phyloP scores from a whole-genome alignment of 768 basidiomycete genomes.

The Arthromyces matolae region DNA sequence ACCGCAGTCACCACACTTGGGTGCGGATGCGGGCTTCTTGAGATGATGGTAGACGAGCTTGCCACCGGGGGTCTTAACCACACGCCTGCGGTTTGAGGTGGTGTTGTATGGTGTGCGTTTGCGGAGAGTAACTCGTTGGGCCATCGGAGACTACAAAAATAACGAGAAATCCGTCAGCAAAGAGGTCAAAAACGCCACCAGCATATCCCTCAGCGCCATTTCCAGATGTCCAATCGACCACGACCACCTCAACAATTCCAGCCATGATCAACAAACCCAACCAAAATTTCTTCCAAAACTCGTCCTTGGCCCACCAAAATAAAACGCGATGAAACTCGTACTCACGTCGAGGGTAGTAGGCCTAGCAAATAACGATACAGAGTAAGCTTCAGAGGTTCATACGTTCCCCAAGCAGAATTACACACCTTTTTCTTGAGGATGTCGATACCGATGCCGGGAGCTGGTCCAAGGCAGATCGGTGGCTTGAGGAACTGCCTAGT shows the following conservation, averaged over 20 bases:
- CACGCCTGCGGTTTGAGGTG: constrained; percentile 89
- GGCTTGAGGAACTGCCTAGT: constrained; percentile 39
- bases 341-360: constrained; percentile 30
- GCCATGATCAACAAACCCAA: background rate
- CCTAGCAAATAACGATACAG: constrained; percentile 10
- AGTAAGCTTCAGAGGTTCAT: constrained; percentile 1
- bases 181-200: background rate
- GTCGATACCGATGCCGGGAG: constrained; percentile 47
- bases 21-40: constrained; percentile 87
- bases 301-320: background rate
- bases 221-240: background rate
- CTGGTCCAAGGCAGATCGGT: constrained; percentile 24
- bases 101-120: constrained; percentile 99
- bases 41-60: constrained; percentile 97
- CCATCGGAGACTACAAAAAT: constrained; percentile 53
- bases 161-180: constrained; percentile 3
- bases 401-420: constrained; percentile 9
- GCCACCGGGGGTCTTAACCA: constrained; percentile 98
- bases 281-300: constrained; percentile 1
- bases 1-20: constrained; percentile 99
- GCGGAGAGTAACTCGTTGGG: constrained; percentile 99
- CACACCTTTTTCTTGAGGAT: constrained; percentile 48
- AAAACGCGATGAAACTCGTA: constrained; percentile 6
- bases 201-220: background rate
- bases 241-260: too few species aligned